Evolutionary conservation across 2,329 filamentous ascomycete species (phyloP).

Genomic region (Aureobasidium sp.): DNA sequence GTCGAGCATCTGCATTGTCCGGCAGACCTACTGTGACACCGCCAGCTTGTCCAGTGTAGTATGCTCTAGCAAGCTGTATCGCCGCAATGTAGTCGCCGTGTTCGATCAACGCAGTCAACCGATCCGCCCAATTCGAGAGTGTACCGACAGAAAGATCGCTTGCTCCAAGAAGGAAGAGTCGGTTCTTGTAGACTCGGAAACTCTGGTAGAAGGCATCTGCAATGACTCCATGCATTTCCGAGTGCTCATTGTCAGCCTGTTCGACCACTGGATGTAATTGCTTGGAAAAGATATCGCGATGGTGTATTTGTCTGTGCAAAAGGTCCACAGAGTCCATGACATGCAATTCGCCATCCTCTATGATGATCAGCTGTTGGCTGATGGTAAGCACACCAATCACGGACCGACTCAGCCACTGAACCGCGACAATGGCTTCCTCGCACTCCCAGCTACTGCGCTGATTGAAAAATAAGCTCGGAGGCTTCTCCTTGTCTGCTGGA

Average conservation of each 20-base stretch:
- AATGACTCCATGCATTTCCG: conserved; percentile 88
- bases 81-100: conserved; percentile 92
- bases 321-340: conserved; percentile 94
- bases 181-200: conserved; percentile 89
- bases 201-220: conserved; percentile 98
- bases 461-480: conserved; percentile 69
- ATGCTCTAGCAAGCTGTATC: conserved; percentile 82
- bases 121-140: conserved; percentile 94
- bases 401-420: conserved; percentile 93
- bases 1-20: conserved; percentile 68
- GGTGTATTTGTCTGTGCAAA: conserved; percentile 85
- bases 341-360: conserved; percentile 82
- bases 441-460: conserved; percentile 84
- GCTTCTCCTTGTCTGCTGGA: conserved; percentile 65
- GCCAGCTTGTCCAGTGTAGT: conserved; percentile 86
- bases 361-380: conserved; percentile 82
- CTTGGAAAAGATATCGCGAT: conserved; percentile 79
- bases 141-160: conserved; percentile 87
- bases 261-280: conserved; percentile 83
- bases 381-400: conserved; percentile 89
- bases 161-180: conserved; percentile 87
- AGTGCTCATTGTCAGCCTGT: conserved; percentile 77
- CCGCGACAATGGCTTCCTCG: conserved; percentile 89
- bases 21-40: conserved; percentile 91
- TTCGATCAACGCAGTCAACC: conserved; percentile 89